Evolutionary conservation across 1,284 basidiomycete genomes (phyloP), one percentile per base, ranked within the genome.

Genomic region (Ustilago esculenta): DNA sequence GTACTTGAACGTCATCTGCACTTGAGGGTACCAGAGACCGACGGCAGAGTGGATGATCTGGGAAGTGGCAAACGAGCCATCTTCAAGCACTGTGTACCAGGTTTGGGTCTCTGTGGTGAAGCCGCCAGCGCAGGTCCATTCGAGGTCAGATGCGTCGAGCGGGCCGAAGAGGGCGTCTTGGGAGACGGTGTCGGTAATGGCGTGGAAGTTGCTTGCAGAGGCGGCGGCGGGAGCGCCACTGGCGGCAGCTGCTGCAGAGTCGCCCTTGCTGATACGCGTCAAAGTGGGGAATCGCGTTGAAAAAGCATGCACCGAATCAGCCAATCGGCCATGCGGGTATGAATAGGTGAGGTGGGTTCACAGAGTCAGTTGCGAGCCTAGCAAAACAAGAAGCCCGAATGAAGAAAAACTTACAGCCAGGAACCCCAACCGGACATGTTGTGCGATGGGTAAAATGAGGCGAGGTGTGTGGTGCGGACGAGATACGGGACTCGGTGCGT

Each of bases 11-110:
- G 90, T 92, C 84, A 98, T 94, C 83, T 99, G 96, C 75, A 97
- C 89, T 34, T 91, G 92, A 6, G 95, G 94, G 78, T 91, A 92
- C 92, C 92, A 94, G 46, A 94, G 82, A 6, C 96, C 96, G 51
- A 95, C 88, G 41, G 91, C 87, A 3, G 93, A 95, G 85, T 97
- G 94, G 79, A 99, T 98, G 64, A 98, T 87, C 84, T 98, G 95
- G 76, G 88, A 89, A 87, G 92, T 91, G 66, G 96, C 72, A 52
- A 88, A 87, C 21, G 87, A 87, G 5, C 94, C 94, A 85, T 96
- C 92, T 34, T 89, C 87, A 12, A 92, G 85, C 70, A 91, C 86
- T 32, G 89, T 86, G 84, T 99, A 99, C 85, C 90, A 98, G 0
- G 84, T 87, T 82, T 97, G 92, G 0, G 95, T 98, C 84, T 98